Percentiles rank a stretch among this genome's conserved stretches.
phyloP scores from a whole-genome alignment of 306 rosid species.

The Trifolium fragiferum region DNA sequence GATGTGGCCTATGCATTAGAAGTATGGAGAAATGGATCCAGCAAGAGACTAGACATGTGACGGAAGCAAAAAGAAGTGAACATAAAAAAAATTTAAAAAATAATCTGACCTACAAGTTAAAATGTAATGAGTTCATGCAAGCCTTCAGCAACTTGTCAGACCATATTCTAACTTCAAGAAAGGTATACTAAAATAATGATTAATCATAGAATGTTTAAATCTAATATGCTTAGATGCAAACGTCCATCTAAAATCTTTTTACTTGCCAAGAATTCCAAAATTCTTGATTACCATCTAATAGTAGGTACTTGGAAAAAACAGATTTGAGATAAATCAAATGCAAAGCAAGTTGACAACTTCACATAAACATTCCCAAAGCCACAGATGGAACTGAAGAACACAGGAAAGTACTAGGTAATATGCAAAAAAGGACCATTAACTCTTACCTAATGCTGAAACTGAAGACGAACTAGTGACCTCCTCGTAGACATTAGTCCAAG shows the following conservation, averaged over 20 bases:
- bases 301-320: slow-evolving; percentile 15
- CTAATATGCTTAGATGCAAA: slow-evolving; percentile 9
- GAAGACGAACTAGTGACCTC: slow-evolving; percentile 51
- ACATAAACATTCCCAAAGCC: slow-evolving; percentile 22
- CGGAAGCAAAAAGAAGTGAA: not conserved
- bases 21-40: not conserved
- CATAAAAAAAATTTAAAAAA: not conserved
- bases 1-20: not conserved
- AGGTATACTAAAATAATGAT: slow-evolving; percentile 18
- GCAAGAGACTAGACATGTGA: slow-evolving; percentile 17
- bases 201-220: slow-evolving; percentile 12
- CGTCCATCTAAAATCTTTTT: not conserved
- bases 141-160: not conserved
- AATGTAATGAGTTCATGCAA: slow-evolving; percentile 19
- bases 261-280: slow-evolving; percentile 3
- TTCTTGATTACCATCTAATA: slow-evolving; percentile 22
- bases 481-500: slow-evolving; percentile 78
- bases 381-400: slow-evolving; percentile 21
- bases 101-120: slow-evolving; percentile 5
- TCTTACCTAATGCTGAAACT: slow-evolving; percentile 53
- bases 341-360: slow-evolving; percentile 15
- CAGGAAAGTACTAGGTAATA: slow-evolving; percentile 14
- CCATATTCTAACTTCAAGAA: slow-evolving; percentile 20
- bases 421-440: slow-evolving; percentile 33
- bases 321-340: slow-evolving; percentile 31